Base-by-base conservation (phyloP, 129 eudicot genomes). In the Flaveria linearis region DNA sequence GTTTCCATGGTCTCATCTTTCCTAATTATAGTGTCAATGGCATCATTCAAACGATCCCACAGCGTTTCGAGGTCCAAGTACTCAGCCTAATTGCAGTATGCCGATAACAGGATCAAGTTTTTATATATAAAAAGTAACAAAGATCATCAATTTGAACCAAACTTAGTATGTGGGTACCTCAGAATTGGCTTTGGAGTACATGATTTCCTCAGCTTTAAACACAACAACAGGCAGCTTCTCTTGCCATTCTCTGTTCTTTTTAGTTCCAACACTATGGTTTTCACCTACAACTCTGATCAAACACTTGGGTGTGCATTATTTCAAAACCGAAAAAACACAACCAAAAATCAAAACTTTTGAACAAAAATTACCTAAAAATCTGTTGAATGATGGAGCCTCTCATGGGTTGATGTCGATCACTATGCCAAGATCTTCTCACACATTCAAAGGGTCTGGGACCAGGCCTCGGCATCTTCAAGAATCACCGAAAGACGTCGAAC, bases 131-230 rank as follows among this genome's bases (percentile, higher is more conserved):
- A 68, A 26, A 28, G 23, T 2, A 26, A 47, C 22, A 26, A 68
- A n/a, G 43, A 20, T 9, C 33, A 5, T 12, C 39, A 57, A 56
- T 23, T 16, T 69, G 14, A 26, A 56, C 8, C 60, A 55, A 57
- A 26, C 15, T 0, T 26, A 62, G 7, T 1, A 62, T 14, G 10
- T 7, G 9, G 41, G 69, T 53, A 93, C 98, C 97, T 93, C 96
- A 63, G 96, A 90, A 87, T 90, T 93, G 69, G 98, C 98, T 79
- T 93, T 93, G 72, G 98, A 93, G 83, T 93, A 93, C 91, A 90
- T 88, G 25, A 93, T 93, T 90, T 93, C 98, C 58, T 93, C 98
- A 17, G 98, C 86, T 85, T 85, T 93, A 5, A 93, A 42, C 43
- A 93, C 98, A 65, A 93, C 96, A 64, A 84, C 26, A 61, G 98